Evolutionary conservation across 768 basidiomycete genomes (phyloP).

Genomic region (Phylloporus sp.): DNA sequence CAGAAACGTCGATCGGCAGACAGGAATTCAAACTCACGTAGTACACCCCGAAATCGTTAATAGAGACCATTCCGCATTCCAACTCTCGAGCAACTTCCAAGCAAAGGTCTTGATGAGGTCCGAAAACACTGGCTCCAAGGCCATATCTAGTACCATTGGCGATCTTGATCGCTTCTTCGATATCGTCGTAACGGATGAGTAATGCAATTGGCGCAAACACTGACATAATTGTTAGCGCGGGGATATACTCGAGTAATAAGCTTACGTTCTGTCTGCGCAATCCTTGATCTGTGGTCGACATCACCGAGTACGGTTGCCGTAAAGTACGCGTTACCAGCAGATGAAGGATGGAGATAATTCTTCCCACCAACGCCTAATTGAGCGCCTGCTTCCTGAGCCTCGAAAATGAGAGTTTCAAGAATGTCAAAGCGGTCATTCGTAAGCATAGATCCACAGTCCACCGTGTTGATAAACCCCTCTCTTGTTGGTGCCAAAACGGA

Average conservation of each 20-base stretch:
- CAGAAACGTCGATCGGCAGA: constrained; percentile 12
- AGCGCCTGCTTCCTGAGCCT: constrained; percentile 69
- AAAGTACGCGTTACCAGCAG: constrained; percentile 77
- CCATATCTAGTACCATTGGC: constrained; percentile 88
- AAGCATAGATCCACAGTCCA: constrained; percentile 90
- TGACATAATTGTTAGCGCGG: constrained; percentile 29
- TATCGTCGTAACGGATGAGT: constrained; percentile 75
- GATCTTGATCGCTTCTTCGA: constrained; percentile 82
- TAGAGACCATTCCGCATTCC: constrained; percentile 94
- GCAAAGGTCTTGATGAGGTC: constrained; percentile 74
- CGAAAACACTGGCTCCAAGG: constrained; percentile 93
- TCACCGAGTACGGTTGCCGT: constrained; percentile 81
- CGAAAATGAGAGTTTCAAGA: constrained; percentile 62
- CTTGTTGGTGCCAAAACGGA: constrained; percentile 63
- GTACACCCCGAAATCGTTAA: constrained; percentile 91
- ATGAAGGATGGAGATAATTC: constrained; percentile 58
- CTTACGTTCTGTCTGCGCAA: constrained; percentile 75
- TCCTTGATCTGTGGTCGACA: constrained; percentile 62
- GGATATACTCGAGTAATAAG: neutral
- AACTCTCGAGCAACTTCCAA: constrained; percentile 73
- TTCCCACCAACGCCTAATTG: constrained; percentile 59
- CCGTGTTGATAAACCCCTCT: constrained; percentile 64
- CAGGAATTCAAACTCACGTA: constrained; percentile 49
- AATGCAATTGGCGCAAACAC: constrained; percentile 93
- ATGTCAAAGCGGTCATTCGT: constrained; percentile 62